Evolutionary conservation across 1,139 yeast species (phyloP).

Genomic region (Zygosaccharomyces pseudobailii): DNA sequence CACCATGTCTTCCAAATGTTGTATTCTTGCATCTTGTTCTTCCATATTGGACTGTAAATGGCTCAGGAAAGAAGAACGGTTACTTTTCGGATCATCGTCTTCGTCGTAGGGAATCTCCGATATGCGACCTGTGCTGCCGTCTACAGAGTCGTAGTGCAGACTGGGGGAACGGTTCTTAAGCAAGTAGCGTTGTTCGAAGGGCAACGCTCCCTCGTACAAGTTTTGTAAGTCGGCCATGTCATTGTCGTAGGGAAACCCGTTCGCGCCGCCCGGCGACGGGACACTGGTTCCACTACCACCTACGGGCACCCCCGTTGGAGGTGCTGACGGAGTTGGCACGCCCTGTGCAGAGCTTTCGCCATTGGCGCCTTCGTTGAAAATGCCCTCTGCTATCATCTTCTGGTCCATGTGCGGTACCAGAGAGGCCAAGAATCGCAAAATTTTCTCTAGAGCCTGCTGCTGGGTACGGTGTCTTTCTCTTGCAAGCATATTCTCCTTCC

Average conservation of each 20-base stretch:
- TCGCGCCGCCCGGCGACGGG: background rate
- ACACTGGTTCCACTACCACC: background rate
- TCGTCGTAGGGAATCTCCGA: conserved; percentile 29
- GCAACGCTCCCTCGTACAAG: conserved; percentile 1
- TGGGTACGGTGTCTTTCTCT: conserved; percentile 84
- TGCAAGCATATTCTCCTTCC: conserved; percentile 83
- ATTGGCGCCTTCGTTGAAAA: conserved; percentile 16
- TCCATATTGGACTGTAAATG: conserved; percentile 29
- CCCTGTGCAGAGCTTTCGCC: background rate
- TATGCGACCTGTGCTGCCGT: conserved; percentile 15
- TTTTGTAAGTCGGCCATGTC: background rate
- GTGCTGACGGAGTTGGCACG: background rate
- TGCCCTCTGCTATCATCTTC: conserved; percentile 40
- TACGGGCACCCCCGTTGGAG: background rate
- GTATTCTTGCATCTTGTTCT: conserved; percentile 33
- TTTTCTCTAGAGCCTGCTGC: conserved; percentile 82
- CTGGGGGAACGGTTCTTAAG: conserved; percentile 25
- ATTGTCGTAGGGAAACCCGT: conserved; percentile 1
- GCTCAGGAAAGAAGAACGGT: conserved; percentile 13
- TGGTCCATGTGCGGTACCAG: conserved; percentile 60
- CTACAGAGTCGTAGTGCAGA: conserved; percentile 7
- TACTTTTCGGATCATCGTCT: conserved; percentile 14
- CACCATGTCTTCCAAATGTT: conserved; percentile 28
- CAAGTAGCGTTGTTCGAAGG: conserved; percentile 11
- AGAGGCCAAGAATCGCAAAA: conserved; percentile 79